These are phyloP conservation scores for Tirmania nivea DNA, from an alignment of 495 filamentous ascomycete species.

Conservation along the genomic window DNA sequence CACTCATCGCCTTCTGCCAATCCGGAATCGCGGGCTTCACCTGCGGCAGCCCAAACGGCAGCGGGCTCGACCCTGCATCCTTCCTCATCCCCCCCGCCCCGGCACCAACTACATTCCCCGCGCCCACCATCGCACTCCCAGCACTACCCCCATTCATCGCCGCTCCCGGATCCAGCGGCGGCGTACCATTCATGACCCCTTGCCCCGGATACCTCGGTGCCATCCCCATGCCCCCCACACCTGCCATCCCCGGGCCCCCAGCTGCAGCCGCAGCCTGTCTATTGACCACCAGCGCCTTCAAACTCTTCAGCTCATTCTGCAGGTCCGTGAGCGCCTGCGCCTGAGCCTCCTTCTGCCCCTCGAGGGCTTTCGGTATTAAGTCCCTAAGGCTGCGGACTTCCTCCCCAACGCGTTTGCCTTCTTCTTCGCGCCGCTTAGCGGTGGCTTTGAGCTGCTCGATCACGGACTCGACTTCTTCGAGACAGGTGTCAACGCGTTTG, in stretches of 20 bases:
- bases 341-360: slow-evolving; percentile 63
- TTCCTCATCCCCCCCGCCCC: slow-evolving; percentile 21
- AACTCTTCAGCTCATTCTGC: slow-evolving; percentile 67
- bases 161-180: slow-evolving; percentile 22
- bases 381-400: slow-evolving; percentile 66
- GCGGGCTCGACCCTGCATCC: slow-evolving; percentile 23
- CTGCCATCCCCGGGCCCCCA: background rate
- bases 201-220: background rate
- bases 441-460: slow-evolving; percentile 59
- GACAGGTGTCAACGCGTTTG: slow-evolving; percentile 57
- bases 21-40: slow-evolving; percentile 56
- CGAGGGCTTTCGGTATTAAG: slow-evolving; percentile 65
- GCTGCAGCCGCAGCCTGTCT: slow-evolving; percentile 9
- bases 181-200: slow-evolving; percentile 21
- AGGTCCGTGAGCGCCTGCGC: slow-evolving; percentile 68
- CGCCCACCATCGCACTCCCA: slow-evolving; percentile 14
- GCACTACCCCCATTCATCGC: slow-evolving; percentile 17
- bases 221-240: background rate
- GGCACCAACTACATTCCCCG: slow-evolving; percentile 8
- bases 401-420: slow-evolving; percentile 61
- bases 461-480: slow-evolving; percentile 65
- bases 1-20: slow-evolving; percentile 61
- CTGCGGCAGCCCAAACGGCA: slow-evolving; percentile 24
- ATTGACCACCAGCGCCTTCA: slow-evolving; percentile 46
- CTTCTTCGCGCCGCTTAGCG: slow-evolving; percentile 59